Percentiles rank a stretch among this genome's conserved stretches.
Conservation (phyloP, 768 basidiomycete species). For the Pulveroboletus frians region DNA sequence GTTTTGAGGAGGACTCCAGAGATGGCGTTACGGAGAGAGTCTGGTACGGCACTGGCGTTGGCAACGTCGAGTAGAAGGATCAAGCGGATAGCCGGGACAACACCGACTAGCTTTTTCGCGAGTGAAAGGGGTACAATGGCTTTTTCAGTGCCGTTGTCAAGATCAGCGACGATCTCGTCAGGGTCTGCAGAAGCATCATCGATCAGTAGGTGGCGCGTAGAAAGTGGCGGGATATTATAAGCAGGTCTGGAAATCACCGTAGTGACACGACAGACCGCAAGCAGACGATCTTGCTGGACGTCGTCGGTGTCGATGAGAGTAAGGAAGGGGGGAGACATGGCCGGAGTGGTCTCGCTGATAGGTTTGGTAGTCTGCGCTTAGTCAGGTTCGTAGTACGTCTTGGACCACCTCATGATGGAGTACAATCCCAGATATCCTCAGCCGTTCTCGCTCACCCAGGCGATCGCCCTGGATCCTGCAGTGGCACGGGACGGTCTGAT, state of each 20-base stretch:
- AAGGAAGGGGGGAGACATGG: slow-evolving; percentile 41
- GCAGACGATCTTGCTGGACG: slow-evolving; percentile 44
- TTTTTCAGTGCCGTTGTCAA: slow-evolving; percentile 79
- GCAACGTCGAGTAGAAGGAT: slow-evolving; percentile 71
- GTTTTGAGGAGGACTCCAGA: slow-evolving; percentile 81
- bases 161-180: slow-evolving; percentile 56
- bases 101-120: slow-evolving; percentile 61
- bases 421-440: slow-evolving; percentile 64
- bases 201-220: slow-evolving; percentile 49
- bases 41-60: slow-evolving; percentile 69
- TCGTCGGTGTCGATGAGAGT: slow-evolving; percentile 50
- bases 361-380: slow-evolving; percentile 13
- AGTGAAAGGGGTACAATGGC: slow-evolving; percentile 67
- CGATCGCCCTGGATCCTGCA: slow-evolving; percentile 55
- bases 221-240: slow-evolving; percentile 28
- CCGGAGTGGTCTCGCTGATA: background rate
- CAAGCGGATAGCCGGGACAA: slow-evolving; percentile 66
- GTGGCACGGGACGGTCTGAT: slow-evolving; percentile 65
- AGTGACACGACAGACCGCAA: slow-evolving; percentile 65
- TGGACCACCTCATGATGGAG: slow-evolving; percentile 42
- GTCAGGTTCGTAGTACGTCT: slow-evolving; percentile 9
- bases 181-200: slow-evolving; percentile 43
- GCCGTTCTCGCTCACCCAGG: slow-evolving; percentile 69
- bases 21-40: slow-evolving; percentile 65
- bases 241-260: slow-evolving; percentile 57